Evolutionary conservation across 441 rosid species (phyloP).

Genomic region (Hura crepitans): DNA sequence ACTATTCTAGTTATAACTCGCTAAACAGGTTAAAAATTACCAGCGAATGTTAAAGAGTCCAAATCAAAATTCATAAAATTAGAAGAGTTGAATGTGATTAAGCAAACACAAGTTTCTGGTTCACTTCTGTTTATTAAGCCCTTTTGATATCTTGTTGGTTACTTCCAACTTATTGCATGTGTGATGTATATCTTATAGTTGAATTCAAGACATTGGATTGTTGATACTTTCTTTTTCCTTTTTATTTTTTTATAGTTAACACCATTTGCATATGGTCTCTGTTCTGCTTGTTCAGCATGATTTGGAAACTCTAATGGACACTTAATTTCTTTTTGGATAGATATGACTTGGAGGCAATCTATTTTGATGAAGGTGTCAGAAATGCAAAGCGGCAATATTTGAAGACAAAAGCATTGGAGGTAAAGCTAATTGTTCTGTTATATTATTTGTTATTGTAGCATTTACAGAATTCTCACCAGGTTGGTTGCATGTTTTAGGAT

Average conservation of each 20-base stretch:
- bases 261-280: no score
- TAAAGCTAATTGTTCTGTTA: slow-evolving; percentile 26
- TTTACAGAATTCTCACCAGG: background rate
- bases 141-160: background rate
- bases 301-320: slow-evolving; percentile 7
- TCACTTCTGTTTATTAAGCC: background rate
- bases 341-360: slow-evolving; percentile 61
- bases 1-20: background rate
- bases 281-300: slow-evolving; percentile 1
- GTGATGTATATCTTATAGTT: background rate
- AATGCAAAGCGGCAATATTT: slow-evolving; percentile 48
- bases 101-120: background rate
- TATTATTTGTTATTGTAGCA: background rate
- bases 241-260: no score
- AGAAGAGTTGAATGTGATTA: background rate
- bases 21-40: background rate
- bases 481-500: slow-evolving; percentile 7
- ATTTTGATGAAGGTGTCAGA: slow-evolving; percentile 77
- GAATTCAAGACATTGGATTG: background rate
- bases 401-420: slow-evolving; percentile 64
- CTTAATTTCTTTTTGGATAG: slow-evolving; percentile 32
- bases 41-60: background rate
- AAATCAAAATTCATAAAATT: background rate
- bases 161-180: background rate
- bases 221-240: no score